Evolutionary conservation across 1,284 basidiomycete species (phyloP).

Genomic region (Puccinia coronata): DNA sequence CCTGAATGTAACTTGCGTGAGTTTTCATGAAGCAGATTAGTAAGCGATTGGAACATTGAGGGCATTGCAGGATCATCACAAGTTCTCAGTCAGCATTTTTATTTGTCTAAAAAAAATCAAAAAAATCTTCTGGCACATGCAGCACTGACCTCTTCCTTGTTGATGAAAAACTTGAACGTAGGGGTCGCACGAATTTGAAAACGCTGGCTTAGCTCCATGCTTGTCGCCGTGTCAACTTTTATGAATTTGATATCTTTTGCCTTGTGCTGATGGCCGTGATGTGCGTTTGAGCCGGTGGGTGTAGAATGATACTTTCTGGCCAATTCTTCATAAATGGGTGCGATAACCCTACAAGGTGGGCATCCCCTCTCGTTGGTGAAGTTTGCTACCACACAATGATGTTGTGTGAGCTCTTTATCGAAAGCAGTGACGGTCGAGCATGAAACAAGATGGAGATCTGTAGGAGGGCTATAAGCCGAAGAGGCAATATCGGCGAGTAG

Average conservation of each 20-base stretch:
- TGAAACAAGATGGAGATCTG: slow-evolving; percentile 48
- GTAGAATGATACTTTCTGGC: slow-evolving; percentile 52
- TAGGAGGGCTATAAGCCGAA: slow-evolving; percentile 29
- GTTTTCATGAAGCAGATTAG: neutral
- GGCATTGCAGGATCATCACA: neutral
- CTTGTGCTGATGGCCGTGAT: slow-evolving; percentile 16
- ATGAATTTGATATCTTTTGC: slow-evolving; percentile 55
- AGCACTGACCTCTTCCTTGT: slow-evolving; percentile 51
- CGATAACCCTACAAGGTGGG: slow-evolving; percentile 57
- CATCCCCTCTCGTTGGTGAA: slow-evolving; percentile 57
- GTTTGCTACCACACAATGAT: slow-evolving; percentile 56
- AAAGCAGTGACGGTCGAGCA: slow-evolving; percentile 54
- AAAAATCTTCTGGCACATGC: neutral
- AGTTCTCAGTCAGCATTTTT: neutral
- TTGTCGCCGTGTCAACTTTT: slow-evolving; percentile 56
- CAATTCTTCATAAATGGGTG: slow-evolving; percentile 56
- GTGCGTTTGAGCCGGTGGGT: slow-evolving; percentile 39
- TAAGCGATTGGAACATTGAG: neutral
- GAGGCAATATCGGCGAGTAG: slow-evolving; percentile 40
- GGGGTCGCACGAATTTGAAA: slow-evolving; percentile 56
- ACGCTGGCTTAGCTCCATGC: slow-evolving; percentile 51
- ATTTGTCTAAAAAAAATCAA: too few relatives aligned
- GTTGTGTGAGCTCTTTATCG: slow-evolving; percentile 52
- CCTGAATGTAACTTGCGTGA: slow-evolving; percentile 22
- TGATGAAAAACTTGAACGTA: slow-evolving; percentile 56